A percentile compares a stretch with the other conserved stretches of the same genome.
These are phyloP conservation scores for Rhodotorula sp. DNA, from an alignment of 1,284 basidiomycete species.

Conservation along the genomic window DNA sequence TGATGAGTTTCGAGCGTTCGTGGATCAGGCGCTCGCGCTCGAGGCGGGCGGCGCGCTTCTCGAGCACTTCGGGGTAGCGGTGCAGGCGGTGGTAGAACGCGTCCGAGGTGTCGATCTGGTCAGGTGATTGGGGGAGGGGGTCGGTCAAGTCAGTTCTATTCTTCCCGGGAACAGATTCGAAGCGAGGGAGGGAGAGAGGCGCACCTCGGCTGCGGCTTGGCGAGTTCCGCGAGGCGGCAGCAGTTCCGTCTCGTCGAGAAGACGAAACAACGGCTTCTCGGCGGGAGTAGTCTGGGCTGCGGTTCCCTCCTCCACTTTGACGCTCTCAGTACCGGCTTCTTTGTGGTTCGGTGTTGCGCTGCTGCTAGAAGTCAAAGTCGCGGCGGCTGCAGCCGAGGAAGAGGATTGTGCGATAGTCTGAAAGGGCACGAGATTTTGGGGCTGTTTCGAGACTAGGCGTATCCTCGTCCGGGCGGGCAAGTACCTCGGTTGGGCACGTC, in stretches of 20 bases:
- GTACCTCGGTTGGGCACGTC: not conserved
- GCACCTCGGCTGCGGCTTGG: slow-evolving; percentile 5
- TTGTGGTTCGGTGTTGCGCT: too few species aligned
- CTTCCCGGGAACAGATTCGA: too few species aligned
- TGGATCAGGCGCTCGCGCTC: slow-evolving; percentile 46
- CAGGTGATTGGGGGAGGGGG: too few species aligned
- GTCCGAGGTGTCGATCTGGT: slow-evolving; percentile 42
- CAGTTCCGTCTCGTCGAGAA: slow-evolving; percentile 22
- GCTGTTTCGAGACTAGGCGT: slow-evolving; percentile 14
- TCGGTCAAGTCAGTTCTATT: too few species aligned
- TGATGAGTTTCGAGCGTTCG: slow-evolving; percentile 43
- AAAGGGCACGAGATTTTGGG: not conserved
- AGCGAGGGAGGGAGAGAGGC: not conserved
- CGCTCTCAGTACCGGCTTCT: too few species aligned
- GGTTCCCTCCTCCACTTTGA: not conserved
- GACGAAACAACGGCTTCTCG: slow-evolving; percentile 11
- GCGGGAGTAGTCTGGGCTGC: not conserved
- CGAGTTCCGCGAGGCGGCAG: slow-evolving; percentile 10
- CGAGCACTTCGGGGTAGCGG: slow-evolving; percentile 45
- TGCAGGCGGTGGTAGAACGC: slow-evolving; percentile 43
- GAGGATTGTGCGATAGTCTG: not conserved
- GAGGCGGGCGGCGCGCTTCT: slow-evolving; percentile 43
- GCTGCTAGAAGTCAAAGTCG: too few species aligned
- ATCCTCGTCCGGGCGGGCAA: slow-evolving; percentile 29
- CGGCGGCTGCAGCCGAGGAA: not conserved